These are phyloP conservation scores for Solanum bukasovii DNA, from an alignment of 257 asterid genomes.

Conservation along the genomic window DNA sequence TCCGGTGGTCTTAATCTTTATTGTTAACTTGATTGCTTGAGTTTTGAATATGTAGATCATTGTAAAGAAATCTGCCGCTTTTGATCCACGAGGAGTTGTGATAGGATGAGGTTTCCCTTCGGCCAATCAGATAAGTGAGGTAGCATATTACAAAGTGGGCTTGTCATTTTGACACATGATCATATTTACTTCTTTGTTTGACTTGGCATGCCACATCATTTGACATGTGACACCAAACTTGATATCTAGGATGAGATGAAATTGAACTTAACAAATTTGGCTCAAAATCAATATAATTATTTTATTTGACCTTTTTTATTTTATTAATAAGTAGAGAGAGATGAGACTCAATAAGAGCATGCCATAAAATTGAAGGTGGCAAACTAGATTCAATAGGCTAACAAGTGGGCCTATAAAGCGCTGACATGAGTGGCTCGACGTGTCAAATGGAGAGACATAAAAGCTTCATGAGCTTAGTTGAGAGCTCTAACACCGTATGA, in stretches of 20 bases:
- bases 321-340: neutral
- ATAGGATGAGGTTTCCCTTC: neutral
- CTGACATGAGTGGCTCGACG: neutral
- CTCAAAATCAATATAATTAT: neutral
- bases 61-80: neutral
- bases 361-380: neutral
- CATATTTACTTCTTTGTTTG: too few species aligned
- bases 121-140: too few species aligned
- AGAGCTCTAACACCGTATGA: neutral
- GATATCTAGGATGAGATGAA: neutral
- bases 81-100: neutral
- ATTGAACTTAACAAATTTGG: too few species aligned
- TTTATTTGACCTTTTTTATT: neutral
- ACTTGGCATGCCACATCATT: too few species aligned
- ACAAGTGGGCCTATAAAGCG: neutral
- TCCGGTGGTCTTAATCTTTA: rapidly evolving
- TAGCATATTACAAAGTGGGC: neutral
- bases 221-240: neutral
- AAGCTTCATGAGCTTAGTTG: neutral
- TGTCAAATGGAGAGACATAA: neutral
- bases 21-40: neutral
- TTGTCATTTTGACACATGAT: neutral
- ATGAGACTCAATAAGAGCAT: neutral
- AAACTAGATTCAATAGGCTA: neutral
- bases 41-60: too few species aligned